phyloP scores from a whole-genome alignment of 2,329 filamentous ascomycete species.

The Phyllosticta capitalensis region DNA sequence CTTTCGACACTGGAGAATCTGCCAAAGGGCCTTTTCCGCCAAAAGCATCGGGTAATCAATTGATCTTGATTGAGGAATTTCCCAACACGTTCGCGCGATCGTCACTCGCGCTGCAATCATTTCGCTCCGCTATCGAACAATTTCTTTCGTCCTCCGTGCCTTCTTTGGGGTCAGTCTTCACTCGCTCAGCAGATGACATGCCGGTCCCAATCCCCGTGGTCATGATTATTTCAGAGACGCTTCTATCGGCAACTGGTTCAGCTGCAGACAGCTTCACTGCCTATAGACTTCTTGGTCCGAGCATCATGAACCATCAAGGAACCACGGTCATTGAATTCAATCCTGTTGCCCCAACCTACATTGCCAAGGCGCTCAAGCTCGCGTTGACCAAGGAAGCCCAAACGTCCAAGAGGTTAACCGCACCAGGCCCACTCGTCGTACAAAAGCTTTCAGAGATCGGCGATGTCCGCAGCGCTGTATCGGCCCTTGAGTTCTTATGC shows the following conservation, averaged over 20 bases:
- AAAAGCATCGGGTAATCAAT: conserved; percentile 23
- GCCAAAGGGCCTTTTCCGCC: conserved; percentile 3
- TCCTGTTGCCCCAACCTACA: conserved; percentile 72
- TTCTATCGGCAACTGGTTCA: conserved; percentile 75
- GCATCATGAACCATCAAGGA: conserved; percentile 72
- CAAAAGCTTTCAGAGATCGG: conserved; percentile 76
- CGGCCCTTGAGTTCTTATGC: conserved; percentile 85
- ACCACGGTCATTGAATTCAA: conserved; percentile 86
- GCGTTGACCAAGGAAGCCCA: conserved; percentile 78
- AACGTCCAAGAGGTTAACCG: conserved; percentile 63
- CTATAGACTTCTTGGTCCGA: conserved; percentile 77
- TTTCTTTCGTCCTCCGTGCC: conserved; percentile 63
- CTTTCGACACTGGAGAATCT: not conserved
- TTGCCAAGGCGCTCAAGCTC: conserved; percentile 73
- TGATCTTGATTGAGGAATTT: conserved; percentile 42
- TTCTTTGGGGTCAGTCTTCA: conserved; percentile 38
- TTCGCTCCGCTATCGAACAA: conserved; percentile 64
- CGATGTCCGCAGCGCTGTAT: conserved; percentile 86
- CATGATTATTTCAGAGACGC: conserved; percentile 83
- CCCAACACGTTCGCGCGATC: conserved; percentile 39
- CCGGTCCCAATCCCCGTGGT: conserved; percentile 53
- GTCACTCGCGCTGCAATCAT: conserved; percentile 36
- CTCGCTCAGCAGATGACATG: conserved; percentile 18
- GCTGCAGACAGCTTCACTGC: conserved; percentile 87
- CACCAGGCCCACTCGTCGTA: conserved; percentile 69